Base-by-base conservation (phyloP, 2,329 filamentous ascomycete species). In the Coniochaeta sp. region DNA sequence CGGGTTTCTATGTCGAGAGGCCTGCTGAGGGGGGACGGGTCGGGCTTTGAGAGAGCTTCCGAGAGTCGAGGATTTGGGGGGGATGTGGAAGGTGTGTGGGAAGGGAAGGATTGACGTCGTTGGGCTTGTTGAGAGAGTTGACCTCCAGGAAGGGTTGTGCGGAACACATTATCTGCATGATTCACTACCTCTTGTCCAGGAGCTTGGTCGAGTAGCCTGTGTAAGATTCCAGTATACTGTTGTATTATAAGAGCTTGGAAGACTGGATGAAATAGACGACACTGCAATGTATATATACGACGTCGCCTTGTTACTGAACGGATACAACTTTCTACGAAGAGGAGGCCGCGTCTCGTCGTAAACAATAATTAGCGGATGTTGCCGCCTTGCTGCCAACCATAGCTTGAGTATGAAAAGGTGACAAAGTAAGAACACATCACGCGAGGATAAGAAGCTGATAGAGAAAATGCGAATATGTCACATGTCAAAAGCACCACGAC, bases 1-100 rank as follows among this genome's bases (percentile, higher is more conserved):
- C 81, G 1, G 93, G 93, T 1, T 97, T 92, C 69, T 93, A 87
- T 68, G 71, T 96, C 62, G 91, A 96, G 81, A 87, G 74, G 71
- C 66, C 70, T 26, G 71, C 70, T 47, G 67, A 67, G 38, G 62
- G 70, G 72, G 73, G 54, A 24, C 28, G 34, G 32, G 54, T 56
- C 14, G 34, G 28, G 17, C 30, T 10, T 38, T 47, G 30, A 59
- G 17, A 8, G 17, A 65, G 62, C 63, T 64, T 19, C n/a, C n/a
- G n/a, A n/a, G n/a, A n/a, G n/a, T n/a, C n/a, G n/a, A n/a, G n/a
- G n/a, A n/a, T n/a, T n/a, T n/a, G n/a, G n/a, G n/a, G 40, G 55
- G 44, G 58, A 28, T 8, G 57, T 36, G 1, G 54, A 54, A 3
- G 30, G 26, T 3, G 34, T 52, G 59, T 44, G 30, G 64, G 58